Evolutionary conservation across 1,284 basidiomycete genomes (phyloP).

Genomic region (Abortiporus biennis): DNA sequence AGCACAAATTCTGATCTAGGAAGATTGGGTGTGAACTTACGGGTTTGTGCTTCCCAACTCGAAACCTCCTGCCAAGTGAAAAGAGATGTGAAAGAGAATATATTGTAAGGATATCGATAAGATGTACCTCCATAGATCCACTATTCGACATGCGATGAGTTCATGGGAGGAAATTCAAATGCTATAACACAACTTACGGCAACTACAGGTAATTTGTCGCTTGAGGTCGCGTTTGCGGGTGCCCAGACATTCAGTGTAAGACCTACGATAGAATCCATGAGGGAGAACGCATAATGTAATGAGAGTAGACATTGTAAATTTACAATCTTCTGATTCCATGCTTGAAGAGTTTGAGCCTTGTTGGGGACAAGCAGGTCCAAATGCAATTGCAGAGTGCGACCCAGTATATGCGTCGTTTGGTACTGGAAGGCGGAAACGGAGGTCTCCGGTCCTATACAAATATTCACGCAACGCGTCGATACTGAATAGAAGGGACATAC

Average conservation of each 20-base stretch:
- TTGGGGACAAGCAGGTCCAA: constrained; percentile 32
- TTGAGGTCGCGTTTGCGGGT: not conserved
- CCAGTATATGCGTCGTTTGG: constrained; percentile 25
- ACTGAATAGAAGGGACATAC: constrained; percentile 18
- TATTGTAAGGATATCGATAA: not conserved
- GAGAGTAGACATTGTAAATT: not conserved
- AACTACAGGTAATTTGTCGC: not conserved
- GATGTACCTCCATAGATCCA: constrained; percentile 3
- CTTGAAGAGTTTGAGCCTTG: constrained; percentile 15
- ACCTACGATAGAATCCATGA: not conserved
- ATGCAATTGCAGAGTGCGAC: constrained; percentile 21
- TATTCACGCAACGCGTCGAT: not conserved
- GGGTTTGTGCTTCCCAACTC: not conserved
- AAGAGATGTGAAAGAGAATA: not conserved
- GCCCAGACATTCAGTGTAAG: constrained; percentile 2
- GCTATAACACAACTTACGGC: not conserved
- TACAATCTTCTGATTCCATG: not conserved
- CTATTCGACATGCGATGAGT: not conserved
- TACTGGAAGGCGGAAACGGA: constrained; percentile 30
- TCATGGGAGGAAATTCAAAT: not conserved
- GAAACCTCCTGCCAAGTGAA: not conserved
- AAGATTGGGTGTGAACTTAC: not conserved
- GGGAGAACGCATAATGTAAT: not conserved
- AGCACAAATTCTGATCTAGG: not conserved
- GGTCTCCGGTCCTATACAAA: constrained; percentile 13